A percentile compares a stretch with the other conserved stretches of the same genome.
These are phyloP conservation scores for Cercospora brassicicola DNA, from an alignment of 2,329 filamentous ascomycete species.

Conservation along the genomic window DNA sequence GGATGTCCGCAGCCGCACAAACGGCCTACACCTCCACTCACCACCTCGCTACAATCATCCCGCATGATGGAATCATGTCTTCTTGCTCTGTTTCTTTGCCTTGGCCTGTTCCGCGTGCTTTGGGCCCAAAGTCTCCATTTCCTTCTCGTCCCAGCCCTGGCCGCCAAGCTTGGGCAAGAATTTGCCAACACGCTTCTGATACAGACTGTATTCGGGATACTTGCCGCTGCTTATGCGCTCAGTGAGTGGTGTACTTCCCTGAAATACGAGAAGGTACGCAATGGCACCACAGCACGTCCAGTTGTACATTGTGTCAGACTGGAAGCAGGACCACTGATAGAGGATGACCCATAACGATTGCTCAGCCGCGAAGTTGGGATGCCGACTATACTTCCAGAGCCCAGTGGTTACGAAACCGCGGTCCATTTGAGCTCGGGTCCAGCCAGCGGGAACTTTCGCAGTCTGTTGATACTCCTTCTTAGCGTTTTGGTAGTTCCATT, in stretches of 20 bases:
- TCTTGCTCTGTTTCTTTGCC: slow-evolving; percentile 12
- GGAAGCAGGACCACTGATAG: slow-evolving; percentile 83
- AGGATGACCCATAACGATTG: slow-evolving; percentile 85
- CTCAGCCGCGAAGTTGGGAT: slow-evolving; percentile 93
- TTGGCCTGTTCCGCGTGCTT: slow-evolving; percentile 18
- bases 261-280: slow-evolving; percentile 76
- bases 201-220: slow-evolving; percentile 83
- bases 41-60: not conserved
- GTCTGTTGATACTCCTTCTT: slow-evolving; percentile 74
- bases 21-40: not conserved
- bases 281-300: slow-evolving; percentile 74
- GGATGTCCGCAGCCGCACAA: not conserved
- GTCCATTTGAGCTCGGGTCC: slow-evolving; percentile 71
- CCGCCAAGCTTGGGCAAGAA: slow-evolving; percentile 66
- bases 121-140: slow-evolving; percentile 25
- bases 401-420: slow-evolving; percentile 84
- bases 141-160: slow-evolving; percentile 38
- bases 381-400: slow-evolving; percentile 82
- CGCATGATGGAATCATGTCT: not conserved
- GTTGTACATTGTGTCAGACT: slow-evolving; percentile 68
- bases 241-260: slow-evolving; percentile 83
- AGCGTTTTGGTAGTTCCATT: slow-evolving; percentile 84
- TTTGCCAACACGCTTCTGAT: slow-evolving; percentile 78
- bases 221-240: slow-evolving; percentile 78
- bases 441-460: slow-evolving; percentile 64